These are phyloP conservation scores for Tricholoma hemisulphureum DNA, from an alignment of 768 basidiomycete species.

Conservation along the genomic window DNA sequence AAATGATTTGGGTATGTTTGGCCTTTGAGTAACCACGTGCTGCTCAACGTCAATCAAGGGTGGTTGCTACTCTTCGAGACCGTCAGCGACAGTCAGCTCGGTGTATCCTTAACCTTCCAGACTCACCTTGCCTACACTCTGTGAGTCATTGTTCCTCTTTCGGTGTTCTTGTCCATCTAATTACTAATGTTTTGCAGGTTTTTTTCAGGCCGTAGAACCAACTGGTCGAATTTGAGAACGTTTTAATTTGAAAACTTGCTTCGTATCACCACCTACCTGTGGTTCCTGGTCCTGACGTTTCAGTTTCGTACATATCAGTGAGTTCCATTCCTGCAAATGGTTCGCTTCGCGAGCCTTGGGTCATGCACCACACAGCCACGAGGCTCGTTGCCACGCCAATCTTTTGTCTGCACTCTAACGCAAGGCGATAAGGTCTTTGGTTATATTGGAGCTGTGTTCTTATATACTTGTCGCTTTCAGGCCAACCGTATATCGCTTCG, in stretches of 20 bases:
- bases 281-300: conserved; percentile 18
- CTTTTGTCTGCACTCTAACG: conserved; percentile 20
- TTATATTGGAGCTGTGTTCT: conserved; percentile 15
- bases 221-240: conserved; percentile 24
- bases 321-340: conserved; percentile 10
- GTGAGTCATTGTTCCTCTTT: conserved; percentile 13
- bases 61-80: conserved; percentile 43
- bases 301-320: conserved; percentile 19
- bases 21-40: conserved; percentile 30
- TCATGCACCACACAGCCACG: conserved; percentile 34
- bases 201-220: conserved; percentile 24
- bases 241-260: conserved; percentile 31
- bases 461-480: conserved; percentile 16
- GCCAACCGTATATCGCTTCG: conserved; percentile 8
- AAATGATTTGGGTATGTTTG: conserved; percentile 36
- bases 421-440: conserved; percentile 27
- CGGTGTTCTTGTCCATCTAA: neutral
- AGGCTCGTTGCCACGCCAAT: conserved; percentile 41
- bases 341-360: conserved; percentile 5
- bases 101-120: conserved; percentile 20
- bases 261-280: conserved; percentile 20
- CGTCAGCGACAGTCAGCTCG: conserved; percentile 42
- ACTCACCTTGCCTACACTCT: conserved; percentile 17
- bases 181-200: conserved; percentile 13
- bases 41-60: conserved; percentile 39